Conservation (phyloP, 257 asterid genomes). For the Pogostemon cablin region DNA sequence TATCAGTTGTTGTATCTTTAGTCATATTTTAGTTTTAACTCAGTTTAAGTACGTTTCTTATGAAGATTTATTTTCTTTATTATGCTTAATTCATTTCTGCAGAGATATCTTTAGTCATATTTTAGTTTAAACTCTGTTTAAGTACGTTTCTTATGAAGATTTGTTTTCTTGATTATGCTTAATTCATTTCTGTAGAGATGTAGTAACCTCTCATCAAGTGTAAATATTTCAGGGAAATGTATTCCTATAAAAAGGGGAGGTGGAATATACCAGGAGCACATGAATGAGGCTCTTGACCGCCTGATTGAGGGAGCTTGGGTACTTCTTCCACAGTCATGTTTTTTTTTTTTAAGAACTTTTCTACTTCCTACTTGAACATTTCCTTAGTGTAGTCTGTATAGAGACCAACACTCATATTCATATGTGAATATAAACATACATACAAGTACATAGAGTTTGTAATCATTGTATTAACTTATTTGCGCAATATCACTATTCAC, state of each 20-base stretch:
- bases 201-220: constrained; percentile 12
- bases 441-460: neutral
- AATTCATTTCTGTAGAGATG: constrained; percentile 5
- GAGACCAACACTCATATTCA: neutral
- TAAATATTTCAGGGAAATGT: constrained; percentile 77
- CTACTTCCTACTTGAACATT: constrained; percentile 9
- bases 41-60: constrained; percentile 10
- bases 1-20: constrained; percentile 1
- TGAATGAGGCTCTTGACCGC: constrained; percentile 94
- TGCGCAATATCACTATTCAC: neutral
- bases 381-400: neutral
- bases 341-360: neutral
- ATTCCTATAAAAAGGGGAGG: constrained; percentile 95
- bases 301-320: constrained; percentile 94
- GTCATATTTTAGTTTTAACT: neutral
- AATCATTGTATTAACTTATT: neutral
- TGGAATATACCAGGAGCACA: constrained; percentile 94
- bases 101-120: neutral
- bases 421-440: neutral
- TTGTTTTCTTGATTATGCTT: constrained; percentile 13
- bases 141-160: constrained; percentile 5
- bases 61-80: constrained; percentile 13
- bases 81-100: constrained; percentile 1
- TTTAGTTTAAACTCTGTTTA: constrained; percentile 7
- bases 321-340: constrained; percentile 27